These are phyloP conservation scores for Ettlia oleoabundans DNA, from an alignment of 139 green algal species.

Conservation along the genomic window DNA sequence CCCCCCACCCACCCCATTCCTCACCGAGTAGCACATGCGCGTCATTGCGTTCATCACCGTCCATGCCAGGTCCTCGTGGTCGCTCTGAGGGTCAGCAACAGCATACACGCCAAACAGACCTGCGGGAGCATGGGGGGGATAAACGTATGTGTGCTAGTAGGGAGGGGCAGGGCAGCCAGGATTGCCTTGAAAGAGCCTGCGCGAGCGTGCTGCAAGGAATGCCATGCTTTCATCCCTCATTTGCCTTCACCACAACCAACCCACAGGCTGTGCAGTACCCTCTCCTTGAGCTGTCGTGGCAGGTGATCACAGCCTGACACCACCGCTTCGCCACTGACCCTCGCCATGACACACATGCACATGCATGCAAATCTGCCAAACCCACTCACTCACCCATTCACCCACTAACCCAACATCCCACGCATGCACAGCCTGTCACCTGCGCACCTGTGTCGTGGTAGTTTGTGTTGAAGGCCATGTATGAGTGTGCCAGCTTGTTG, in stretches of 20 bases:
- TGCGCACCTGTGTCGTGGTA: slow-evolving; percentile 91
- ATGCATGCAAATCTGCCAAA: background rate
- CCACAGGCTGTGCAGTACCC: no score
- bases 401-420: no score
- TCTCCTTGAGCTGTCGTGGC: no score
- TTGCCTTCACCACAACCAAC: no score
- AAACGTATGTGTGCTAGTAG: no score
- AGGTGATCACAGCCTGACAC: no score
- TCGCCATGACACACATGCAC: background rate
- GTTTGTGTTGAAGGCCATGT: slow-evolving; percentile 97
- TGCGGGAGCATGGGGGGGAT: background rate
- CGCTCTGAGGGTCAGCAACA: slow-evolving; percentile 59
- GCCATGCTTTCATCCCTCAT: no score
- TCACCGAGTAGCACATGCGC: slow-evolving; percentile 87
- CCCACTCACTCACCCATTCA: background rate
- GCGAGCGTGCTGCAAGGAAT: no score
- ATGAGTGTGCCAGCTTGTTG: slow-evolving; percentile 87
- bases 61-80: slow-evolving; percentile 73
- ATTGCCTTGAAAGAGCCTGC: no score
- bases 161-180: no score
- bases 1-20: background rate
- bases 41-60: slow-evolving; percentile 79
- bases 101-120: slow-evolving; percentile 96
- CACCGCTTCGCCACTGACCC: no score
- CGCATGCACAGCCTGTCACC: no score